A percentile compares a stretch with the other conserved stretches of the same genome.
Conservation (phyloP, 2,329 filamentous ascomycete species). For the Grosmannia serpens region DNA sequence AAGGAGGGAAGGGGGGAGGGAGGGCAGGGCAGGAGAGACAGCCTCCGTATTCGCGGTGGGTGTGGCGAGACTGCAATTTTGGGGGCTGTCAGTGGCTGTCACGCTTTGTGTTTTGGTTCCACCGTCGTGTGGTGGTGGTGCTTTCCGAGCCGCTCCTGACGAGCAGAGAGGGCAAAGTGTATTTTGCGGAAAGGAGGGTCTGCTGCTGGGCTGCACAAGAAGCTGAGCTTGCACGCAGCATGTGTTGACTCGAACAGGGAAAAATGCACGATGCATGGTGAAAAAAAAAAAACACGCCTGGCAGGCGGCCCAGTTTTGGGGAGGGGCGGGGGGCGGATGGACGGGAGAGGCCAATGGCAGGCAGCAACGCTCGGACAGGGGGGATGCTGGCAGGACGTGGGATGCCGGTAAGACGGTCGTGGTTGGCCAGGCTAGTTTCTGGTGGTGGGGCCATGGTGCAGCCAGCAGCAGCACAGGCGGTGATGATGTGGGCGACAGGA, state of each 20-base stretch:
- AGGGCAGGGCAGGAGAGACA: conserved; percentile 3
- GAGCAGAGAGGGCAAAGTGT: no score
- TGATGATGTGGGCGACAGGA: not conserved
- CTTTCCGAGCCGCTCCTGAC: not conserved
- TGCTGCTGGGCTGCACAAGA: no score
- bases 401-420: not conserved
- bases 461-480: not conserved
- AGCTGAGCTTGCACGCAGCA: no score
- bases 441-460: not conserved
- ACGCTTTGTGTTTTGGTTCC: not conserved
- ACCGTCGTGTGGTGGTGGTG: not conserved
- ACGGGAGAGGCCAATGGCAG: not conserved
- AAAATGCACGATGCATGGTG: no score
- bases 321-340: not conserved
- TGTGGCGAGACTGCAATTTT: conserved; percentile 10
- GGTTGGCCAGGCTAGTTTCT: not conserved
- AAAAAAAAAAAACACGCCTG: no score
- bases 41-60: not conserved
- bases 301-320: no score
- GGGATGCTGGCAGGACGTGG: not conserved
- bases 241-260: no score
- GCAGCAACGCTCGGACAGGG: not conserved
- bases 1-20: not conserved
- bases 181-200: no score
- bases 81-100: not conserved